These are phyloP conservation scores for Colletotrichum lindemuthianum DNA, from an alignment of 2,329 filamentous ascomycete species.

Conservation along the genomic window DNA sequence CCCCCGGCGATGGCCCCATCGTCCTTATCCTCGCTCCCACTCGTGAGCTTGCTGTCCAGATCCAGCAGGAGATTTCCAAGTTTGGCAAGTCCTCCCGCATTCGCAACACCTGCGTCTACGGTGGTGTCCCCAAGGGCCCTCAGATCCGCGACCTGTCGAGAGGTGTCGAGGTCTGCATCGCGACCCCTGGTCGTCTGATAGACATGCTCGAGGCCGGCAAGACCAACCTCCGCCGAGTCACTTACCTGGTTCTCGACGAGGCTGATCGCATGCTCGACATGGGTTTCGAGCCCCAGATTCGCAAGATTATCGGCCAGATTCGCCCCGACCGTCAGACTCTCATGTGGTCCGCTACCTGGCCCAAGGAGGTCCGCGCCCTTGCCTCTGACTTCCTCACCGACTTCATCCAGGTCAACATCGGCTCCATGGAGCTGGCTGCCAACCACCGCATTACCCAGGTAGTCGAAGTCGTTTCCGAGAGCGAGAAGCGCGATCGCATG, in stretches of 20 bases:
- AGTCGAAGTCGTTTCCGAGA: constrained; percentile 94
- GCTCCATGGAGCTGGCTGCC: constrained; percentile 93
- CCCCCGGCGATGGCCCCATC: constrained; percentile 94
- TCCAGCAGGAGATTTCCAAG: constrained; percentile 98
- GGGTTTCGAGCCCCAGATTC: constrained; percentile 99
- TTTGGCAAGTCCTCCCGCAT: constrained; percentile 98
- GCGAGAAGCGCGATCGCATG: constrained; percentile 98
- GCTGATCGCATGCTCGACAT: constrained; percentile 99
- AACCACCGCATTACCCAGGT: constrained; percentile 99
- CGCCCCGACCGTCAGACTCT: constrained; percentile 98
- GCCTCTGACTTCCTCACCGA: constrained; percentile 91
- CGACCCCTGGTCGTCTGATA: constrained; percentile 95
- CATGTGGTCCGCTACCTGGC: constrained; percentile 99
- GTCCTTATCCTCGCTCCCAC: constrained; percentile 96
- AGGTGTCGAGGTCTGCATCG: constrained; percentile 98
- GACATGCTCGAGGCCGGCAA: constrained; percentile 98
- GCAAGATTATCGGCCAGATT: constrained; percentile 98
- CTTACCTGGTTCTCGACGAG: constrained; percentile 97
- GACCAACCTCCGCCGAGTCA: constrained; percentile 97
- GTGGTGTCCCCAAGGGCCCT: constrained; percentile 96
- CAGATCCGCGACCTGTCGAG: constrained; percentile 95
- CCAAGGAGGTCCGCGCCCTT: constrained; percentile 95
- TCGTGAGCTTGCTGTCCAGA: constrained; percentile 97
- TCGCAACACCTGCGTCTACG: constrained; percentile 98
- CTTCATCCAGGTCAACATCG: constrained; percentile 99